A percentile compares a stretch with the other conserved stretches of the same genome.
Evolutionary conservation across 345 rosid species (phyloP).

Genomic region (Ceriops zippeliana): DNA sequence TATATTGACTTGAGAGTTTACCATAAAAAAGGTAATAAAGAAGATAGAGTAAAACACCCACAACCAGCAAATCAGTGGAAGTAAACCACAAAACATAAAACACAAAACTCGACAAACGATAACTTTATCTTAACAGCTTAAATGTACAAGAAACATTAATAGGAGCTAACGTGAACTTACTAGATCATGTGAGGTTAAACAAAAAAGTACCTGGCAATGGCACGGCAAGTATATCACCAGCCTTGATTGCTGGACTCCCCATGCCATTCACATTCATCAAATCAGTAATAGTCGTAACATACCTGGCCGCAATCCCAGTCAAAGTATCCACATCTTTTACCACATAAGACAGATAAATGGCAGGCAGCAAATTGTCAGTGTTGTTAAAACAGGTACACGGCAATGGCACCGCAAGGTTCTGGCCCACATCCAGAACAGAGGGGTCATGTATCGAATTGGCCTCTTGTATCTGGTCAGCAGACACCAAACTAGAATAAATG

Average conservation of each 20-base stretch:
- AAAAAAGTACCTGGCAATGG: slow-evolving; percentile 61
- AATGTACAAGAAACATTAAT: not conserved
- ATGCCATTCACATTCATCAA: slow-evolving; percentile 91
- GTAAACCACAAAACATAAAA: not conserved
- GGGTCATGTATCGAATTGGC: slow-evolving; percentile 70
- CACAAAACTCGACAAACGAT: too few relatives aligned
- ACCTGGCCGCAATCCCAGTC: slow-evolving; percentile 63
- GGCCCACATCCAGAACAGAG: slow-evolving; percentile 68
- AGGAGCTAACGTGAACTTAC: not conserved
- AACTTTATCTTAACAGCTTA: not conserved
- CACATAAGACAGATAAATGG: slow-evolving; percentile 78
- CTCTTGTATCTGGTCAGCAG: slow-evolving; percentile 83
- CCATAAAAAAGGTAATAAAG: too few relatives aligned
- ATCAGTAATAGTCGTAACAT: slow-evolving; percentile 71
- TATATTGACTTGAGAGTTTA: too few relatives aligned
- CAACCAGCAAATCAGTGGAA: not conserved
- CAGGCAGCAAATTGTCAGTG: slow-evolving; percentile 74
- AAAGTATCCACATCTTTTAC: slow-evolving; percentile 65
- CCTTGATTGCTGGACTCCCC: slow-evolving; percentile 66
- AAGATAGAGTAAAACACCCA: too few relatives aligned
- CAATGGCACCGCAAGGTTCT: slow-evolving; percentile 66
- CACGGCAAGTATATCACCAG: slow-evolving; percentile 80
- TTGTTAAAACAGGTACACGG: slow-evolving; percentile 95
- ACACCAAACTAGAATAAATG: slow-evolving; percentile 73
- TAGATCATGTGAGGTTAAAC: not conserved